Evolutionary conservation across 1,139 yeast genomes (phyloP).

Genomic region (Suhomyces atakaporum): DNA sequence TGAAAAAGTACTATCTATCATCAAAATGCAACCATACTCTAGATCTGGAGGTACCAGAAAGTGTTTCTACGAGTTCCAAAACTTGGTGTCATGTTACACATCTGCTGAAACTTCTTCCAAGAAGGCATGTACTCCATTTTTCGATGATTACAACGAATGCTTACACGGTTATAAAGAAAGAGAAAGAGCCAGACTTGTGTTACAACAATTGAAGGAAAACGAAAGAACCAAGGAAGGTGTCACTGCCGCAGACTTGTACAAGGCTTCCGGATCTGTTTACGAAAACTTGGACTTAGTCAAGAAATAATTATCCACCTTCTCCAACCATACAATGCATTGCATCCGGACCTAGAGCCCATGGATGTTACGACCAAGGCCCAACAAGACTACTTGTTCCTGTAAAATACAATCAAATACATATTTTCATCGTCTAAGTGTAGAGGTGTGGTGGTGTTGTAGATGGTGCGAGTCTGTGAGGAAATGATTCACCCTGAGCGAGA

Average conservation of each 20-base stretch:
- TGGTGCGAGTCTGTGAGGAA: too few species aligned
- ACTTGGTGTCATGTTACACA: conserved; percentile 48
- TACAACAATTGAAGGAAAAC: conserved; percentile 50
- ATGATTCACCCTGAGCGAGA: too few species aligned
- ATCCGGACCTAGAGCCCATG: background rate
- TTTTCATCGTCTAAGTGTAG: conserved; percentile 3
- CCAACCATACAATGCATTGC: conserved; percentile 6
- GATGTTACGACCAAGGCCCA: conserved; percentile 3
- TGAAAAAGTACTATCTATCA: conserved; percentile 4
- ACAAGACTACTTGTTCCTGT: conserved; percentile 2
- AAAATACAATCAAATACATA: conserved; percentile 2
- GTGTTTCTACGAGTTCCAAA: conserved; percentile 53
- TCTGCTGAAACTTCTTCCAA: conserved; percentile 47
- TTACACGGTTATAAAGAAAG: conserved; percentile 52
- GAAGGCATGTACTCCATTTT: conserved; percentile 47
- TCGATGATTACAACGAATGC: conserved; percentile 52
- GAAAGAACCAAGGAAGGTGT: conserved; percentile 43
- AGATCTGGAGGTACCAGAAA: conserved; percentile 54
- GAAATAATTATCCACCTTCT: conserved; percentile 12
- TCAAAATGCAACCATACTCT: conserved; percentile 49
- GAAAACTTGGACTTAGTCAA: conserved; percentile 49
- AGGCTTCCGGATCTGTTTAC: conserved; percentile 45
- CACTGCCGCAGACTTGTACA: conserved; percentile 47
- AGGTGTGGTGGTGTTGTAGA: background rate
- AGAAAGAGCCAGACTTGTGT: conserved; percentile 48